These are phyloP conservation scores for Austroboletus rostrupii DNA, from an alignment of 1,284 basidiomycete genomes.

Conservation along the genomic window DNA sequence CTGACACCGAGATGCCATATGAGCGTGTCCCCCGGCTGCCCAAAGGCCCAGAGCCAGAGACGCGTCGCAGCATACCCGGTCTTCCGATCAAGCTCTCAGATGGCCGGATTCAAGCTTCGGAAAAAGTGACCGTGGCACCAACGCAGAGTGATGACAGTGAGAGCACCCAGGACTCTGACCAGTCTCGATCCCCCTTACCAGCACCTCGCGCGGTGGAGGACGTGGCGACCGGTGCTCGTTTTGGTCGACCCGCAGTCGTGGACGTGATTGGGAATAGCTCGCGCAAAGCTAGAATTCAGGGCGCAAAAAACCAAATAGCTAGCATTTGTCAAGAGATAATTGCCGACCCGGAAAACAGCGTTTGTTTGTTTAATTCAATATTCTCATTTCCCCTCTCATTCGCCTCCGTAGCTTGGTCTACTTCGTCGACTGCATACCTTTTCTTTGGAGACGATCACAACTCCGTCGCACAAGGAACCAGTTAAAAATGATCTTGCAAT, in stretches of 20 bases:
- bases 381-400: constrained; percentile 17
- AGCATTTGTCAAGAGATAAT: constrained; percentile 86
- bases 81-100: constrained; percentile 84
- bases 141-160: constrained; percentile 39
- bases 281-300: constrained; percentile 64
- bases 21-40: constrained; percentile 57
- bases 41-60: constrained; percentile 41
- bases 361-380: constrained; percentile 35
- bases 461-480: constrained; percentile 61
- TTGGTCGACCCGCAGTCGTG: constrained; percentile 76
- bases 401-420: constrained; percentile 64
- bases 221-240: constrained; percentile 72
- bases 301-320: constrained; percentile 88
- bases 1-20: constrained; percentile 71
- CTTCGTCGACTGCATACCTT: constrained; percentile 85
- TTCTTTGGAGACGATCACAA: constrained; percentile 67
- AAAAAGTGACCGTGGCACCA: constrained; percentile 38
- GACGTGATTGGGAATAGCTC: constrained; percentile 72
- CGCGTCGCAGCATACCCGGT: constrained; percentile 55
- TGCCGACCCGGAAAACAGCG: constrained; percentile 80
- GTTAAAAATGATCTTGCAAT: constrained; percentile 79
- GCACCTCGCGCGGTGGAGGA: constrained; percentile 47
- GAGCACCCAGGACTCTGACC: constrained; percentile 29
- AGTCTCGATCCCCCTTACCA: constrained; percentile 24
- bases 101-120: constrained; percentile 66